Percentiles rank a stretch among this genome's conserved stretches.
Conservation (phyloP, 345 rosid species). For the Schrenkiella parvula region DNA sequence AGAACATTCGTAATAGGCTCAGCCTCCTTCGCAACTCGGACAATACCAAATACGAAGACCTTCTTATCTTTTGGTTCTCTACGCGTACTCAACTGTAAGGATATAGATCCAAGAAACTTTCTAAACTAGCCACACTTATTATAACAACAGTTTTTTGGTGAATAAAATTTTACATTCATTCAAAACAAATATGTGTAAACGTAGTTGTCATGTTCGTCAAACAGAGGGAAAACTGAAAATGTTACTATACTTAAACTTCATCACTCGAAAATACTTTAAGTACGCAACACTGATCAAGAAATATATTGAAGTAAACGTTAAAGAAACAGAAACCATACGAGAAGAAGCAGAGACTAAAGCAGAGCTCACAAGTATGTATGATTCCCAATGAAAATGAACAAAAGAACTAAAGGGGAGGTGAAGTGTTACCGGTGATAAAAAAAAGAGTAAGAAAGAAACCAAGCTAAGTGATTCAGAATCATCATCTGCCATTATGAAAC, state of each 20-base stretch:
- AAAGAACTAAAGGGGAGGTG: too few relatives aligned
- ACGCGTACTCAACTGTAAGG: too few relatives aligned
- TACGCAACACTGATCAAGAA: background rate
- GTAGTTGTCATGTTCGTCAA: background rate
- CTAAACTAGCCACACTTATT: too few relatives aligned
- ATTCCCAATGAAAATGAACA: background rate
- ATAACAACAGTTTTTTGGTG: too few relatives aligned
- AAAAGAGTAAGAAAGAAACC: slow-evolving; percentile 20
- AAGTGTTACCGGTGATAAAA: slow-evolving; percentile 4
- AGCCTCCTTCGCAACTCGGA: too few relatives aligned
- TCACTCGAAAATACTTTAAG: background rate
- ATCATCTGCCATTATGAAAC: slow-evolving; percentile 21
- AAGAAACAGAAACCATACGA: background rate
- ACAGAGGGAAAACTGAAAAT: background rate
- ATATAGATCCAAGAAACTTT: too few relatives aligned
- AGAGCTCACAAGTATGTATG: background rate
- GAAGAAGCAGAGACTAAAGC: background rate
- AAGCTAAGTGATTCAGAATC: slow-evolving; percentile 20
- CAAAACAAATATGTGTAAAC: too few relatives aligned
- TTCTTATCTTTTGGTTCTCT: too few relatives aligned
- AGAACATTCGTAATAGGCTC: too few relatives aligned
- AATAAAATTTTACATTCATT: too few relatives aligned
- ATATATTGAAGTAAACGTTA: background rate
- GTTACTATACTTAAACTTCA: background rate
- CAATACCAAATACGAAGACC: too few relatives aligned